These are phyloP conservation scores for Pleurotus giganteus DNA, from an alignment of 768 basidiomycete genomes.

Conservation along the genomic window DNA sequence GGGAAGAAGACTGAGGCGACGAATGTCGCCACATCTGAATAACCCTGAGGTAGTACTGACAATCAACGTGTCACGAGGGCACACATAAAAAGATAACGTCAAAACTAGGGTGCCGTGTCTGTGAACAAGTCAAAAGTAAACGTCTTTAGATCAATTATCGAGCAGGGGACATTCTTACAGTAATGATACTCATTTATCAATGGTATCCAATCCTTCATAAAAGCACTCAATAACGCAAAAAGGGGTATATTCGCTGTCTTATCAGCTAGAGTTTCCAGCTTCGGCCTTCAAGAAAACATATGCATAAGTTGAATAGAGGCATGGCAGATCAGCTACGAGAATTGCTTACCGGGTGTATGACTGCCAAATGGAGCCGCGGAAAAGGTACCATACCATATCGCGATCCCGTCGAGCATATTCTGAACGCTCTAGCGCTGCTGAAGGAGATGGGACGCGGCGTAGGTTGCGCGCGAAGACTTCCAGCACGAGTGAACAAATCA, in stretches of 20 bases:
- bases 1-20: background rate
- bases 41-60: slow-evolving; percentile 11
- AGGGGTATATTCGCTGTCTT: slow-evolving; percentile 56
- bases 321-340: slow-evolving; percentile 2
- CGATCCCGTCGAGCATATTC: slow-evolving; percentile 85
- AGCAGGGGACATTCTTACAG: slow-evolving; percentile 51
- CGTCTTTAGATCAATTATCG: slow-evolving; percentile 7
- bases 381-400: slow-evolving; percentile 79
- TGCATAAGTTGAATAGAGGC: slow-evolving; percentile 9
- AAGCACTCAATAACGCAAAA: slow-evolving; percentile 63
- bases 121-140: slow-evolving; percentile 1
- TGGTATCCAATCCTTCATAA: slow-evolving; percentile 85
- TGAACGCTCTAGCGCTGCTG: slow-evolving; percentile 61
- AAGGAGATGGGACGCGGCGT: slow-evolving; percentile 62
- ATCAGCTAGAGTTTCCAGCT: slow-evolving; percentile 63
- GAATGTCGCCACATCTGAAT: background rate
- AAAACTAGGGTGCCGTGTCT: slow-evolving; percentile 42
- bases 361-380: slow-evolving; percentile 86
- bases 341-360: slow-evolving; percentile 63
- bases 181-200: slow-evolving; percentile 90
- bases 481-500: slow-evolving; percentile 62
- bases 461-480: slow-evolving; percentile 75
- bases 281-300: slow-evolving; percentile 53
- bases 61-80: slow-evolving; percentile 12
- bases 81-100: slow-evolving; percentile 16